phyloP scores from a whole-genome alignment of 352 stramenopile genomes.

The Pythium pyrilobum region DNA sequence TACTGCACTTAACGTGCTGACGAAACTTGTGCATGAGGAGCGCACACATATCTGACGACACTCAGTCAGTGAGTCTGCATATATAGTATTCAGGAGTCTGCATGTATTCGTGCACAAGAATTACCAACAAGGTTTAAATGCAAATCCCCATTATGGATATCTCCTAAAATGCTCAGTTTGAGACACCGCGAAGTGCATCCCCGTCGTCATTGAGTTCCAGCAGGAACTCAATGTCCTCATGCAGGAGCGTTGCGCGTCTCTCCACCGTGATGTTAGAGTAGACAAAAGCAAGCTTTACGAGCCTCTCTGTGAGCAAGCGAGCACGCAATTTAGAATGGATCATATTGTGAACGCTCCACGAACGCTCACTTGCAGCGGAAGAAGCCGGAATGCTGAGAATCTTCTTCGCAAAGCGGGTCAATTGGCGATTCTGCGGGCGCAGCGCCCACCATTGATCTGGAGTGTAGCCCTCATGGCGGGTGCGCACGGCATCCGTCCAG shows the following conservation, averaged over 20 bases:
- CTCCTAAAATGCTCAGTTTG: too few species aligned
- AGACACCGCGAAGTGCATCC: too few species aligned
- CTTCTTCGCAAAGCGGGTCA: not conserved
- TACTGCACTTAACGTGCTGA: too few species aligned
- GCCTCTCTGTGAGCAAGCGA: not conserved
- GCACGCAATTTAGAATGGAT: not conserved
- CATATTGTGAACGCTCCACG: not conserved
- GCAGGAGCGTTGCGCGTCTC: not conserved
- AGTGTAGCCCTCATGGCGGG: not conserved
- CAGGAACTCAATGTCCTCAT: not conserved
- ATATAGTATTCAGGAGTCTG: too few species aligned
- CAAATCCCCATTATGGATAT: too few species aligned
- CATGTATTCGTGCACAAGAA: too few species aligned
- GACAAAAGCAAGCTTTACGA: not conserved
- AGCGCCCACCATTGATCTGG: not conserved
- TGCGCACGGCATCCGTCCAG: not conserved
- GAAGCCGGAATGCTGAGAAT: not conserved
- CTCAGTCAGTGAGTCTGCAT: too few species aligned
- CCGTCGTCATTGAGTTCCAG: not conserved
- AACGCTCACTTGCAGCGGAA: not conserved
- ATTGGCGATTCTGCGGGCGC: not conserved
- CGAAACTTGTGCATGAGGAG: too few species aligned
- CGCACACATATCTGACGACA: too few species aligned
- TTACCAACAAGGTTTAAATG: too few species aligned
- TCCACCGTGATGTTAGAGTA: not conserved